Evolutionary conservation across 192 early-diverging fungal genomes (phyloP), one percentile per base, ranked within the genome.

Genomic region (Coemansia sp.): DNA sequence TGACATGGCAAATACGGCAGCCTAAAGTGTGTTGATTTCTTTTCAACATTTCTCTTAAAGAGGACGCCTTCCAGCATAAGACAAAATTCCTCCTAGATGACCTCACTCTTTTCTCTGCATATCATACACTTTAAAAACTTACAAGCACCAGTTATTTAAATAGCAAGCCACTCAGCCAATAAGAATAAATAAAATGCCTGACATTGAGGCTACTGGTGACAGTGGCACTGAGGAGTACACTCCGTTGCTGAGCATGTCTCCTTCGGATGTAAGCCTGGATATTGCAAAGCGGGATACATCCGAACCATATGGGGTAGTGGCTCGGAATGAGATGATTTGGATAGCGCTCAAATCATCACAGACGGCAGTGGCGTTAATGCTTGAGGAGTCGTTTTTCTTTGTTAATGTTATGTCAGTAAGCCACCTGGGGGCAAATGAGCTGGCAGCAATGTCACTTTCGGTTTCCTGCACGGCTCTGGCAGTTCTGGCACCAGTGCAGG

Each of bases 331-430:
- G 27, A 49, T 58, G 22, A 27, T 19, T 5, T 79, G 76, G 76
- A 79, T 79, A 60, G 47, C 58, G 9, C 67, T 71, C 2, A 73
- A 71, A 23, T 73, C 71, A 14, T 73, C 65, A 12, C 56, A 68
- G 61, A 67, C 65, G 1, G 64, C 54, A 18, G 48, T 70, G 8
- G 54, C 68, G 2, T n/a, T 68, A 57, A 50, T 89, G 22, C 68
- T 91, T 18, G 84, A 89, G 56, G 83, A 83, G 24, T 86, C 86
- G 25, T 73, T 91, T 49, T 84, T 86, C 64, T 67, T 88, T 59
- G 82, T 83, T 28, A 88, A 83, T 71, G 79, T 88, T 5, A 70
- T 89, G 47, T 70, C 82, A 0, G 74, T 89, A 14, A 86, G 89
- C 38, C 88, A 87, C 55, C 60, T 88, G 21, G 83, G 74, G 4